Conservation (phyloP, 495 filamentous ascomycete species). For the Penicillium paradoxum region DNA sequence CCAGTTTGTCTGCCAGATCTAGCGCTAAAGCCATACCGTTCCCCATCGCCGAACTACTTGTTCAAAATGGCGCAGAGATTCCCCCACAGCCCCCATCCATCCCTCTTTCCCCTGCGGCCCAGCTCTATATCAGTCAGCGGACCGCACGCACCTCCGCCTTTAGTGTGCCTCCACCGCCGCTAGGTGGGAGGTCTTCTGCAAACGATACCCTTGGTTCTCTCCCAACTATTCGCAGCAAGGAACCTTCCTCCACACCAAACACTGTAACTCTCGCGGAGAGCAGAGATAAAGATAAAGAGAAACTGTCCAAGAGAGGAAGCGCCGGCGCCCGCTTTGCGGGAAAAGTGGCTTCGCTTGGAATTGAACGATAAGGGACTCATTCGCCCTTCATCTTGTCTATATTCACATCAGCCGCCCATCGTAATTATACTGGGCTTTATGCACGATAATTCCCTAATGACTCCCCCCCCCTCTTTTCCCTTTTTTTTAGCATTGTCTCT, state of each 20-base stretch:
- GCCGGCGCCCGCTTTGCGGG: constrained; percentile 47
- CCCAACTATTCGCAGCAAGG: constrained; percentile 39
- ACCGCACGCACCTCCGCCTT: constrained; percentile 42
- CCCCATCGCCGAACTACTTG: constrained; percentile 82
- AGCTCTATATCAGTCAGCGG: constrained; percentile 81
- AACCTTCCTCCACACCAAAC: constrained; percentile 25
- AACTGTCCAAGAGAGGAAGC: constrained; percentile 48
- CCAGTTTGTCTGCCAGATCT: constrained; percentile 32
- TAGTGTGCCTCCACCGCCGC: constrained; percentile 12
- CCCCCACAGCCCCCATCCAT: constrained; percentile 67
- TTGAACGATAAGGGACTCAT: constrained; percentile 33
- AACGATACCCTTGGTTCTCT: constrained; percentile 43
- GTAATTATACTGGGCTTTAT: constrained; percentile 22
- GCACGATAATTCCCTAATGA: constrained; percentile 22
- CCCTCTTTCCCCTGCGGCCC: constrained; percentile 68
- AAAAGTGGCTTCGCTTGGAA: constrained; percentile 44
- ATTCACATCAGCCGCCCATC: constrained; percentile 7
- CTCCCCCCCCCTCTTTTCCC: too few relatives aligned
- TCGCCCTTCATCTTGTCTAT: constrained; percentile 2
- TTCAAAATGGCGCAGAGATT: constrained; percentile 92
- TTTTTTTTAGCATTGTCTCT: background rate
- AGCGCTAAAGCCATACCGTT: constrained; percentile 53
- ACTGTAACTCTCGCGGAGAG: constrained; percentile 29
- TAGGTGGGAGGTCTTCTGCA: constrained; percentile 22
- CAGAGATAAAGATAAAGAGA: constrained; percentile 46